A percentile compares a stretch with the other conserved stretches of the same genome.
These are phyloP conservation scores for Aegle marmelos DNA, from an alignment of 345 rosid genomes.

Conservation along the genomic window DNA sequence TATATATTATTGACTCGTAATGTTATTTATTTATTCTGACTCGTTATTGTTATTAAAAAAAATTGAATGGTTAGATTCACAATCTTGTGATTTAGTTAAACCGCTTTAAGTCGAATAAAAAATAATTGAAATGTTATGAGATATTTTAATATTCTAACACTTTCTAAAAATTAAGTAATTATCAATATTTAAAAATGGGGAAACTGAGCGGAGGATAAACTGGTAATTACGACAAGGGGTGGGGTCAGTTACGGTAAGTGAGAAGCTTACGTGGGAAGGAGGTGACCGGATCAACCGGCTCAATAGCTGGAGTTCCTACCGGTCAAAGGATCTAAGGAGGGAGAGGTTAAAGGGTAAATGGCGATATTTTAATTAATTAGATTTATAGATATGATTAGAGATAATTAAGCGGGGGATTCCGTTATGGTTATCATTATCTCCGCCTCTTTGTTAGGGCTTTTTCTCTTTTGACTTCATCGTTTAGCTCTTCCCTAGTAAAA, in stretches of 20 bases:
- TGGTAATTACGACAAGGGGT: background rate
- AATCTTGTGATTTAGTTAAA: background rate
- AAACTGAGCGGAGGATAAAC: background rate
- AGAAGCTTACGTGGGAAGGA: background rate
- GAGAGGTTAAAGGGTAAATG: constrained; percentile 5
- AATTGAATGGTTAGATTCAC: background rate
- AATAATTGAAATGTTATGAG: no score
- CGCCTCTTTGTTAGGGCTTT: background rate
- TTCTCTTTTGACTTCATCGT: background rate
- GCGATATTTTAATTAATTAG: background rate
- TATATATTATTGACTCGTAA: no score
- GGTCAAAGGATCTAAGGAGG: background rate
- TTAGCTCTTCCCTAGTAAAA: background rate
- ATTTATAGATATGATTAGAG: constrained; percentile 4
- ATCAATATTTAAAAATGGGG: background rate
- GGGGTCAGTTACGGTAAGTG: background rate
- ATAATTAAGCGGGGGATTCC: constrained; percentile 16
- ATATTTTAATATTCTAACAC: no score
- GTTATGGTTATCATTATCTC: constrained; percentile 21
- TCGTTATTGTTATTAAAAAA: no score
- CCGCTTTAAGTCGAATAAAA: no score
- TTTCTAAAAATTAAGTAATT: no score
- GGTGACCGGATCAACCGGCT: constrained; percentile 19
- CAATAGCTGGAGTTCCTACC: background rate
- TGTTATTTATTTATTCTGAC: no score